phyloP scores from a whole-genome alignment of 495 filamentous ascomycete genomes.

The Bryoglossum gracile region DNA sequence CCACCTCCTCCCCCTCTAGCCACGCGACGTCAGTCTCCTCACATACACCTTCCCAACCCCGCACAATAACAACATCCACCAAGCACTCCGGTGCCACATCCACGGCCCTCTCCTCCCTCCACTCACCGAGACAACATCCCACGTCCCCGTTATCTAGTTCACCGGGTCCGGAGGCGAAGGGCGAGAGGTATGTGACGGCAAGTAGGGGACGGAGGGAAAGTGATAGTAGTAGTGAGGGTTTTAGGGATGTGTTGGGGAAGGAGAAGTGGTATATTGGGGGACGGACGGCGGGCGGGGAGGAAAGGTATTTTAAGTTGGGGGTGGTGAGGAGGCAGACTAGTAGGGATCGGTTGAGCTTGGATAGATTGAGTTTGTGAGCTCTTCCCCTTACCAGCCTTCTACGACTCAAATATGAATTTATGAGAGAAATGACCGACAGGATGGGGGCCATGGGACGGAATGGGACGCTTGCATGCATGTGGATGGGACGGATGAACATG shows the following conservation, averaged over 20 bases:
- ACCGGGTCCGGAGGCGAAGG: conserved; percentile 10
- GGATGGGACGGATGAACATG: no score
- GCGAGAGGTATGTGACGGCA: conserved; percentile 13
- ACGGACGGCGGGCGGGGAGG: conserved; percentile 74
- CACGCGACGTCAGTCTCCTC: conserved; percentile 5
- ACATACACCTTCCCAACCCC: conserved; percentile 21
- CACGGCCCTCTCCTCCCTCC: conserved; percentile 16
- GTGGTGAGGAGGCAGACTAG: conserved; percentile 49
- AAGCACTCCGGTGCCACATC: conserved; percentile 19
- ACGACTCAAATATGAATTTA: no score
- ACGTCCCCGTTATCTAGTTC: conserved; percentile 18
- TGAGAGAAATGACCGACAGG: no score
- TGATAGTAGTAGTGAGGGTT: conserved; percentile 70
- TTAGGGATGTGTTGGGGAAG: conserved; percentile 64
- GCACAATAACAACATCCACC: conserved; percentile 21
- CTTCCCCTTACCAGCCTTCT: no score
- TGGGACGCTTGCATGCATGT: no score
- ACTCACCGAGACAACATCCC: conserved; percentile 23
- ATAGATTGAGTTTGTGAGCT: conserved; percentile 47
- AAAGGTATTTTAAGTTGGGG: conserved; percentile 71
- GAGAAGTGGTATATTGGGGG: conserved; percentile 92
- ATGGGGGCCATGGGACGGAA: no score
- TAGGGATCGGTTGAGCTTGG: conserved; percentile 47
- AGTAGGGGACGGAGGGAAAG: conserved; percentile 53
- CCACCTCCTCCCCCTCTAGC: conserved; percentile 10